These are phyloP conservation scores for Oxalis stricta DNA, from an alignment of 441 rosid species.

Conservation along the genomic window DNA sequence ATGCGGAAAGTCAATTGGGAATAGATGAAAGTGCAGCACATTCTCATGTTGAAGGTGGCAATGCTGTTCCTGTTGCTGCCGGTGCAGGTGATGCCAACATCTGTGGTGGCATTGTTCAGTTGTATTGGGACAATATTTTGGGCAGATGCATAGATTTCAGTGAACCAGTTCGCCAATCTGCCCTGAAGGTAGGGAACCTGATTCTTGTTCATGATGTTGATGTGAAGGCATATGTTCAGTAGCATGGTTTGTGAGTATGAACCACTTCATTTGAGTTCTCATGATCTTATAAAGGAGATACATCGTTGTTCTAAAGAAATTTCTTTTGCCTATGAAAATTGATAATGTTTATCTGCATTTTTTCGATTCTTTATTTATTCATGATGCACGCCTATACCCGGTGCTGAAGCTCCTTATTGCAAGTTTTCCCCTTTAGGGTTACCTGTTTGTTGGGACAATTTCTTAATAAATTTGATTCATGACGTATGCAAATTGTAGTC, in stretches of 20 bases:
- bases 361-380: no score
- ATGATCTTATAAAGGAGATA: background rate
- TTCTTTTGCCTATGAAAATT: no score
- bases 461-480: background rate
- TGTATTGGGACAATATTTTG: constrained; percentile 87
- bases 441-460: no score
- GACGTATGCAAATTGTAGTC: background rate
- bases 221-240: background rate
- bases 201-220: background rate
- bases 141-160: constrained; percentile 78
- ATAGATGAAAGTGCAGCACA: constrained; percentile 36
- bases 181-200: constrained; percentile 68
- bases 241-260: background rate
- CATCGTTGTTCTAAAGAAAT: no score
- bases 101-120: constrained; percentile 96
- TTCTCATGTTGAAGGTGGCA: constrained; percentile 37
- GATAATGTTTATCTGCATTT: no score
- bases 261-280: background rate
- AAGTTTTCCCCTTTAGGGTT: no score
- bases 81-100: constrained; percentile 99
- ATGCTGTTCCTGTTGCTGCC: constrained; percentile 90
- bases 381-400: no score
- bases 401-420: no score
- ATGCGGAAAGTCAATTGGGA: constrained; percentile 91
- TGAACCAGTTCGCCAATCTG: constrained; percentile 85